Evolutionary conservation across 2,329 filamentous ascomycete species (phyloP).

Genomic region (Thermothelomyces thermophilus): DNA sequence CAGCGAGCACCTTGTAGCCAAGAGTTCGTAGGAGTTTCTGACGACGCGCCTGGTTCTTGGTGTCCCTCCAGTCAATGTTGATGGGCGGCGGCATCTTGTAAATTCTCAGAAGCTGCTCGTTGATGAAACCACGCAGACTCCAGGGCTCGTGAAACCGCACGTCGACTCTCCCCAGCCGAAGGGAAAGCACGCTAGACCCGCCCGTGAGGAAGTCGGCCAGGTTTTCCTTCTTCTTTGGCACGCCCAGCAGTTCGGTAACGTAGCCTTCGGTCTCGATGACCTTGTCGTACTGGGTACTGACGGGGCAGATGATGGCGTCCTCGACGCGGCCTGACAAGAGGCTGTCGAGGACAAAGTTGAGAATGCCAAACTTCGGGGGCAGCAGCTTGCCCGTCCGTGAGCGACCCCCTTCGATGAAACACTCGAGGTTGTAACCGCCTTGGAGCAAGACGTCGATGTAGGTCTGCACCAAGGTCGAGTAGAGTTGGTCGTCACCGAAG

Average conservation of each 20-base stretch:
- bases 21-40: slow-evolving; percentile 75
- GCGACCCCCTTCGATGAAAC: slow-evolving; percentile 92
- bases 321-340: slow-evolving; percentile 80
- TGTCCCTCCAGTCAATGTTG: slow-evolving; percentile 41
- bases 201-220: slow-evolving; percentile 81
- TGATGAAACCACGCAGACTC: slow-evolving; percentile 78
- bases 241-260: slow-evolving; percentile 84
- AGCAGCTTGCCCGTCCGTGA: slow-evolving; percentile 91
- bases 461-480: slow-evolving; percentile 86
- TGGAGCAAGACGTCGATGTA: slow-evolving; percentile 92
- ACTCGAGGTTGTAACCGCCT: slow-evolving; percentile 90
- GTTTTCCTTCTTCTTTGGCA: slow-evolving; percentile 94
- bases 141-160: slow-evolving; percentile 95
- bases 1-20: slow-evolving; percentile 84
- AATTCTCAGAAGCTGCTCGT: slow-evolving; percentile 61
- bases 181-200: slow-evolving; percentile 74
- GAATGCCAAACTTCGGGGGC: slow-evolving; percentile 90
- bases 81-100: slow-evolving; percentile 43
- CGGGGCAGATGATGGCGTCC: slow-evolving; percentile 89
- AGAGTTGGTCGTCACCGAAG: slow-evolving; percentile 87
- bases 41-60: slow-evolving; percentile 48
- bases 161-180: slow-evolving; percentile 86
- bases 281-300: slow-evolving; percentile 97
- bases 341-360: slow-evolving; percentile 86
- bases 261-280: slow-evolving; percentile 98